Evolutionary conservation across 1,284 basidiomycete species (phyloP).

Genomic region (Ceratobasidium sp.): DNA sequence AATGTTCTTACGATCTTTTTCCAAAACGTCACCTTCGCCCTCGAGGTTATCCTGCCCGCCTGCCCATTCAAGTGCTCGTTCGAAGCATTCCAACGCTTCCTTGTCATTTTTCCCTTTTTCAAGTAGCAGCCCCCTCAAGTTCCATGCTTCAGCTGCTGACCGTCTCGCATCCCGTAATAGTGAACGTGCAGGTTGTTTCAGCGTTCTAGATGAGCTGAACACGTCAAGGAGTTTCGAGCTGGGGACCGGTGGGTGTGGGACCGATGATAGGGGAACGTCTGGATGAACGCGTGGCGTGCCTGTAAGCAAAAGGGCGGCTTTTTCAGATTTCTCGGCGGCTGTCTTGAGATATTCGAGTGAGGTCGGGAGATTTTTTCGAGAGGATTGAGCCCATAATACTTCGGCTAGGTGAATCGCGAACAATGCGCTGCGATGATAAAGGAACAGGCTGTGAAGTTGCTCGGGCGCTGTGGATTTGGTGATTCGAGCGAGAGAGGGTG

Average conservation of each 20-base stretch:
- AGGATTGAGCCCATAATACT: slow-evolving; percentile 63
- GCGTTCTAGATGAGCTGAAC: slow-evolving; percentile 58
- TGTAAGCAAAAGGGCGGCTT: slow-evolving; percentile 64
- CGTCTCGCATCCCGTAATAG: slow-evolving; percentile 72
- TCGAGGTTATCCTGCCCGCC: slow-evolving; percentile 52
- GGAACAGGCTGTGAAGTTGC: slow-evolving; percentile 68
- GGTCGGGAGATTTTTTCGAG: slow-evolving; percentile 51
- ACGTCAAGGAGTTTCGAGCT: slow-evolving; percentile 56
- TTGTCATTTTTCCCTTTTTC: slow-evolving; percentile 53
- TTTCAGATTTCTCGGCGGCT: slow-evolving; percentile 71
- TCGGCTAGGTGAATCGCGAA: slow-evolving; percentile 77
- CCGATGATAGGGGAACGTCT: slow-evolving; percentile 47
- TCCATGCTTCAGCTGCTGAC: slow-evolving; percentile 73
- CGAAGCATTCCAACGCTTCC: slow-evolving; percentile 62
- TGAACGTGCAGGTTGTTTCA: slow-evolving; percentile 63
- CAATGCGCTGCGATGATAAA: slow-evolving; percentile 74
- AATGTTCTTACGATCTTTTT: slow-evolving; percentile 26
- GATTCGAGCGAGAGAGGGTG: slow-evolving; percentile 51
- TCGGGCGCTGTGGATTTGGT: slow-evolving; percentile 60
- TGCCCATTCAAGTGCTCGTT: slow-evolving; percentile 68
- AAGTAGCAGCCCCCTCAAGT: slow-evolving; percentile 60
- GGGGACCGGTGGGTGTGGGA: slow-evolving; percentile 56
- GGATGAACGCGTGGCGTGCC: slow-evolving; percentile 47
- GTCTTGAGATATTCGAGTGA: slow-evolving; percentile 57
- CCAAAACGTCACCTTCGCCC: slow-evolving; percentile 42